Conservation (phyloP, 2,329 filamentous ascomycete genomes). For the Calonectria honghensis region DNA sequence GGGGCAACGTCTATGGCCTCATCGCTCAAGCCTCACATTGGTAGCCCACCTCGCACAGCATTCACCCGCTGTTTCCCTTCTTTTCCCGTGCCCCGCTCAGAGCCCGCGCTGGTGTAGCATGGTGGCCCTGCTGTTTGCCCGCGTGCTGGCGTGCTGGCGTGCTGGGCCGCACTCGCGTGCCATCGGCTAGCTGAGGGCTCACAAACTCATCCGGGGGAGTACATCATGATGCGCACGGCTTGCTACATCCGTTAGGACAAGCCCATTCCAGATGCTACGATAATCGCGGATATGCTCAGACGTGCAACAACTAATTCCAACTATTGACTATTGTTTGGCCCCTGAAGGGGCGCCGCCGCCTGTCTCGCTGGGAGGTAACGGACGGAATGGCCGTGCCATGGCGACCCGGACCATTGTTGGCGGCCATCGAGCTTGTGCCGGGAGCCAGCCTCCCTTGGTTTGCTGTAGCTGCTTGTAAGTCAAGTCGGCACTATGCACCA, state of each 20-base stretch:
- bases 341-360: conserved; percentile 14
- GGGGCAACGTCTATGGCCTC: background rate
- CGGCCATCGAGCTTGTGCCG: background rate
- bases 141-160: conserved; percentile 10
- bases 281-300: conserved; percentile 21
- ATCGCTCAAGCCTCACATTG: background rate
- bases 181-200: conserved; percentile 21
- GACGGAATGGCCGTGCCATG: conserved; percentile 28
- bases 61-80: conserved; percentile 14
- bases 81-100: conserved; percentile 14
- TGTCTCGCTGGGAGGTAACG: conserved; percentile 19
- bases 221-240: conserved; percentile 9
- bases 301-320: conserved; percentile 23
- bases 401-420: conserved; percentile 27
- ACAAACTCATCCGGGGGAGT: conserved; percentile 14
- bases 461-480: conserved; percentile 18
- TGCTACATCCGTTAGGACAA: conserved; percentile 9
- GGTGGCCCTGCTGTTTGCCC: conserved; percentile 18
- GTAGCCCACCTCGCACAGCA: conserved; percentile 6
- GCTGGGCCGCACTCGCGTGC: conserved; percentile 36
- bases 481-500: conserved; percentile 23
- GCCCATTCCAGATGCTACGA: conserved; percentile 32
- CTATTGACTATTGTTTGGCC: conserved; percentile 17
- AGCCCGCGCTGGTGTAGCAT: conserved; percentile 17
- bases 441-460: conserved; percentile 20